Base-by-base conservation (phyloP, 2,329 filamentous ascomycete genomes). In the Colletotrichum echinochloae region DNA sequence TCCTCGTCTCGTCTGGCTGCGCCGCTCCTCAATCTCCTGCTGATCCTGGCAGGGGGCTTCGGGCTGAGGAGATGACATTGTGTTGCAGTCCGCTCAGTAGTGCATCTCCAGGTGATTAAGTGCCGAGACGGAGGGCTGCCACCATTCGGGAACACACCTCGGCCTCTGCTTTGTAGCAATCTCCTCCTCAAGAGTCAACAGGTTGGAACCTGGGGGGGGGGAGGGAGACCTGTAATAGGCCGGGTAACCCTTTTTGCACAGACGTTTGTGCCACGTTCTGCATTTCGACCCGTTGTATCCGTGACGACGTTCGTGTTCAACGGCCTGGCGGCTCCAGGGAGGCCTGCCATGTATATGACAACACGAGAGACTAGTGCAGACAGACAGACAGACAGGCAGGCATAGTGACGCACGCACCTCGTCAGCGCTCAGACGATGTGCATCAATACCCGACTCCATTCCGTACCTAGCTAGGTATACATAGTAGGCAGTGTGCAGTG, bases 61-160 rank as follows among this genome's bases (percentile, higher is more conserved):
- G n/a, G n/a, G n/a, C n/a, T n/a, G n/a, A n/a, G n/a, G n/a, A n/a
- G n/a, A n/a, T n/a, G n/a, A n/a, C n/a, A n/a, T n/a, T n/a, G n/a
- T n/a, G n/a, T n/a, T n/a, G n/a, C n/a, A n/a, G n/a, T n/a, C n/a
- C n/a, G n/a, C n/a, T n/a, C n/a, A n/a, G n/a, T n/a, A n/a, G n/a
- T n/a, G n/a, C n/a, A n/a, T n/a, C 55, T 18, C 54, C 11, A 51
- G 37, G 44, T 18, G 41, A 26, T 26, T 20, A 33, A 23, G 63
- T 70, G 67, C 57, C 64, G 67, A 67, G 63, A 70, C 67, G 52
- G 23, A 61, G 30, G 57, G 26, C 64, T 70, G 64, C 64, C 67
- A 70, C 23, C 49, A 11, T 28, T 65, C 37, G 20, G 11, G 37
- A n/a, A 26, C 6, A 16, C 5, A n/a, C 5, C 41, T 67, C 52